Evolutionary conservation across 345 rosid species (phyloP), one percentile per base, ranked within the genome.

Genomic region (Euphorbia lathyris): DNA sequence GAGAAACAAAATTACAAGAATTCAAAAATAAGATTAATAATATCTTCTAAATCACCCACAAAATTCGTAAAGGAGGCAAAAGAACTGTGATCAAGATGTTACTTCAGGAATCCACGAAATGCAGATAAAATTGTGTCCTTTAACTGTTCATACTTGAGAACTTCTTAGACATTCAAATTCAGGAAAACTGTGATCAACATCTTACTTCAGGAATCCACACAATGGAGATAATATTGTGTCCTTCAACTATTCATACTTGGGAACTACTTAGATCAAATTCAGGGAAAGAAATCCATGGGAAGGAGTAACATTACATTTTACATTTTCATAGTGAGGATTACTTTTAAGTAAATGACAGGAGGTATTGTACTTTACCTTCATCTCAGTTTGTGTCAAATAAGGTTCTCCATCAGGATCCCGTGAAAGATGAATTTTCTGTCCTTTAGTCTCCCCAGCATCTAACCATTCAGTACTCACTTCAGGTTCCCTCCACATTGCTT

Each of bases 351-450:
- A 17, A 63, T 29, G 23, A 69, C 0, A 29, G 42, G 3, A 12
- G 42, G 30, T 48, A n/a, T n/a, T n/a, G 38, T 42, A 36, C 26
- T 25, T 71, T 76, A 92, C 98, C 94, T 76, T 87, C 90, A 95
- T 90, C 84, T 92, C 98, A 12, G 88, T 90, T 78, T 87, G 96
- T 43, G 99, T 95, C 63, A 95, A 82, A 77, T 87, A 95, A 67
- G 91, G 83, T 69, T 95, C 87, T 1, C 99, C 99, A 70, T 90
- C 97, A 52, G 97, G 96, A 88, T 95, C 99, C 74, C 96, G 82
- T 10, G 99, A 95, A 68, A 95, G 82, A 64, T 88, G 96, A 81
- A 95, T 88, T 73, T 84, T 92, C 64, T 88, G 89, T 13, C 88
- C 98, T 81, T 53, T 77, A 56, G 85, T 76, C 82, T 95, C 99